phyloP scores from a whole-genome alignment of 1,139 yeast species.

The Protomyces macrosporus region DNA sequence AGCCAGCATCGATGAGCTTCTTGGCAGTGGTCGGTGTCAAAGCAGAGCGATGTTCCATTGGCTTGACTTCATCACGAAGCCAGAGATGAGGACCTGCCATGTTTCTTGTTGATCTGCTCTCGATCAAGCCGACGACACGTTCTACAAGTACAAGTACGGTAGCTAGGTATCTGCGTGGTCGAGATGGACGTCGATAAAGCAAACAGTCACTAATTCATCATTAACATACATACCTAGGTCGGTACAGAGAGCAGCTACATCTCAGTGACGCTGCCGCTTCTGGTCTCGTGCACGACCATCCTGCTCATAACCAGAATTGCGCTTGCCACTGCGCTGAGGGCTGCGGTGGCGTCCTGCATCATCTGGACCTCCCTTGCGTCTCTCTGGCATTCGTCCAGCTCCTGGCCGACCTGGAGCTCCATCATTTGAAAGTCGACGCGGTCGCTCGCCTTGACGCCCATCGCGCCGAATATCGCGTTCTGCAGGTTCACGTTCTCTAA shows the following conservation, averaged over 20 bases:
- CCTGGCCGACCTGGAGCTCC: too few relatives aligned
- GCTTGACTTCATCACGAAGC: constrained; percentile 94
- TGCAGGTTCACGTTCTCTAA: too few relatives aligned
- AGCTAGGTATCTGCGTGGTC: too few relatives aligned
- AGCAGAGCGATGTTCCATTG: constrained; percentile 95
- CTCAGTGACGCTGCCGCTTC: neutral
- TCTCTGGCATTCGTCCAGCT: too few relatives aligned
- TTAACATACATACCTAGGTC: neutral
- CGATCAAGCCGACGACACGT: too few relatives aligned
- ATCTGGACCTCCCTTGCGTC: neutral
- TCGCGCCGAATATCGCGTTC: neutral
- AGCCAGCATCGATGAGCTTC: constrained; percentile 79
- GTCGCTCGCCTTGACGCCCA: neutral
- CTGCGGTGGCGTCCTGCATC: neutral
- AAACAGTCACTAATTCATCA: neutral
- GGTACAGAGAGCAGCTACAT: neutral
- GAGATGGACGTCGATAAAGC: neutral
- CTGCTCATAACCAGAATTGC: neutral
- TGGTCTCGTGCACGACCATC: neutral
- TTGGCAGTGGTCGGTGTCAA: constrained; percentile 87
- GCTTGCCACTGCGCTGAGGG: neutral
- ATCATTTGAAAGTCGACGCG: neutral
- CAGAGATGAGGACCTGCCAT: constrained; percentile 41
- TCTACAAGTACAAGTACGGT: too few relatives aligned
- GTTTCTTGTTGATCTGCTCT: too few relatives aligned